Conservation (phyloP, 1,284 basidiomycete species). For the Vanrija pseudolonga region DNA sequence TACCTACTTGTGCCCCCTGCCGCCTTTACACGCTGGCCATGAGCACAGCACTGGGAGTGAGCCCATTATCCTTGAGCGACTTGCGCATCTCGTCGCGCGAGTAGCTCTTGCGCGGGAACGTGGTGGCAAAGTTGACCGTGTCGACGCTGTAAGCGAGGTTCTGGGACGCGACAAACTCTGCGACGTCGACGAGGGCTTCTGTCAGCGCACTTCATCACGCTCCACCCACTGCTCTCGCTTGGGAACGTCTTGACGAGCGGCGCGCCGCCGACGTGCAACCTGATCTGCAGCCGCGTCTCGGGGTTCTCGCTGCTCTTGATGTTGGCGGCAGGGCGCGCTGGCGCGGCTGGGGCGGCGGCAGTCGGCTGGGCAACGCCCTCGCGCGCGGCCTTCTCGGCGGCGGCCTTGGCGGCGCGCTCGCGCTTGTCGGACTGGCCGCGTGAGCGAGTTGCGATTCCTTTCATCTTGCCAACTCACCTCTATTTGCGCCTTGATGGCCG, state of each 20-base stretch:
- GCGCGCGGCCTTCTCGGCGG: constrained; percentile 79
- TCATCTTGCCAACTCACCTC: constrained; percentile 51
- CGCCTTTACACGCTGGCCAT: constrained; percentile 27
- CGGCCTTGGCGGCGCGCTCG: constrained; percentile 78
- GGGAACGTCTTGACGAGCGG: constrained; percentile 75
- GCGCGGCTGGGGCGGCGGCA: constrained; percentile 48
- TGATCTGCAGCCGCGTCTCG: constrained; percentile 75
- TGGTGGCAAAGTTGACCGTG: constrained; percentile 67
- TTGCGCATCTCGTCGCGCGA: constrained; percentile 41
- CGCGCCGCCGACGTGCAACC: constrained; percentile 70
- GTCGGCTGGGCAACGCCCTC: constrained; percentile 57
- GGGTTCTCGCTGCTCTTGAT: constrained; percentile 67
- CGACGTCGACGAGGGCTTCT: constrained; percentile 72
- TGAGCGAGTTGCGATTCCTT: neutral
- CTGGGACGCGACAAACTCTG: constrained; percentile 78
- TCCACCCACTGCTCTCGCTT: constrained; percentile 67
- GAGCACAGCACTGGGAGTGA: constrained; percentile 49
- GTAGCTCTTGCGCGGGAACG: constrained; percentile 67
- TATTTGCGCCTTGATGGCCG: constrained; percentile 84
- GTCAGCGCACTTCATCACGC: neutral
- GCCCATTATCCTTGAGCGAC: constrained; percentile 46
- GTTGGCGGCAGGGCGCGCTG: constrained; percentile 35
- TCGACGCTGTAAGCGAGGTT: constrained; percentile 65
- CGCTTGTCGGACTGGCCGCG: constrained; percentile 66
- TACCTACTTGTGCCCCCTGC: too few relatives aligned